Conservation (phyloP, 2,329 filamentous ascomycete genomes). For the Ceratocystis diversiconidia region DNA sequence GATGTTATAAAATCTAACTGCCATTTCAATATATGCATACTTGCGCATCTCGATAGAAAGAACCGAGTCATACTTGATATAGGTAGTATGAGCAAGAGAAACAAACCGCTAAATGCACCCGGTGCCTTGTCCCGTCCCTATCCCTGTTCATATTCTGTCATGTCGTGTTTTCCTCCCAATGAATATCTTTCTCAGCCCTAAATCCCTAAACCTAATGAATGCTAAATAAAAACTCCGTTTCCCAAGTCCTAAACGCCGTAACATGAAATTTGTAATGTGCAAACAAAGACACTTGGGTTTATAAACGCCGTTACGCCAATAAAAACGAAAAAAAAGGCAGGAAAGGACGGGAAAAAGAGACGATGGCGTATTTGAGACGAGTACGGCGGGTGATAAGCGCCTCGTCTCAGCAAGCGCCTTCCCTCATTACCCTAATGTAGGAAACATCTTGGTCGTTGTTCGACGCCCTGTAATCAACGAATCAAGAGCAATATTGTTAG, state of each 20-base stretch:
- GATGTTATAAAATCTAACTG: no score
- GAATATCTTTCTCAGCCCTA: no score
- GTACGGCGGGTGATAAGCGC: neutral
- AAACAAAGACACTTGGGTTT: neutral
- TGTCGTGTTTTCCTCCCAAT: no score
- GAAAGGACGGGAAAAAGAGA: neutral
- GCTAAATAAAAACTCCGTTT: no score
- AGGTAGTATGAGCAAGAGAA: no score
- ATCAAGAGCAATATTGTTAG: neutral
- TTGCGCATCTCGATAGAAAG: no score
- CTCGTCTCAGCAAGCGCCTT: neutral
- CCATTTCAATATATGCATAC: no score
- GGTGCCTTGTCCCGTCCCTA: no score
- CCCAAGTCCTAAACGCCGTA: neutral
- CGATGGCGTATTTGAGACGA: neutral
- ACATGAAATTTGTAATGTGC: neutral
- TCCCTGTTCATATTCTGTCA: no score
- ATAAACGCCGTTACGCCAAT: neutral
- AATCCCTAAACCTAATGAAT: no score
- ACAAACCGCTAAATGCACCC: no score
- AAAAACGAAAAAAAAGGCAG: neutral
- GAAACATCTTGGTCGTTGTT: constrained; percentile 32
- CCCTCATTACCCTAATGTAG: constrained; percentile 24
- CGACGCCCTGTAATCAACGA: constrained; percentile 28
- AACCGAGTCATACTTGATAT: no score